Conservation (phyloP, 2,329 filamentous ascomycete genomes). For the Penicillium oxalicum region DNA sequence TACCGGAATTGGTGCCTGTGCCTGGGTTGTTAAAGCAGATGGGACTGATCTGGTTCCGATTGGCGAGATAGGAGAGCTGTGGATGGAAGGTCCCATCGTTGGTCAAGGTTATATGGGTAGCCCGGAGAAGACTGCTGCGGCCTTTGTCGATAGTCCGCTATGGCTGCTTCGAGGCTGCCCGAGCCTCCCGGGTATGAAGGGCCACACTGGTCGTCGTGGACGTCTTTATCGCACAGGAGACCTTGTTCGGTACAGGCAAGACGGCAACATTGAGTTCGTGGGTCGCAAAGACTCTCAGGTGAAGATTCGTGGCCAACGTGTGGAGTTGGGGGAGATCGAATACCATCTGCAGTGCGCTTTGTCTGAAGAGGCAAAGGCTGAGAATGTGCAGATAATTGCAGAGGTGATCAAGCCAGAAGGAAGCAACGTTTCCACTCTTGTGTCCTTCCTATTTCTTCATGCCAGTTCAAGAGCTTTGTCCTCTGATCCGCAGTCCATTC, state of each 20-base stretch:
- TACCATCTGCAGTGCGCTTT: background rate
- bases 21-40: constrained; percentile 8
- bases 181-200: too few species aligned
- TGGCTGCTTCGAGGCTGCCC: constrained; percentile 37
- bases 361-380: background rate
- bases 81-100: constrained; percentile 33
- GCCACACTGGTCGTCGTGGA: too few species aligned
- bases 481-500: too few species aligned
- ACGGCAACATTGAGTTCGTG: constrained; percentile 5
- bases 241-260: constrained; percentile 37
- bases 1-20: background rate
- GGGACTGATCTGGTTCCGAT: constrained; percentile 28
- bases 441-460: too few species aligned
- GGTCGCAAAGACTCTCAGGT: constrained; percentile 4
- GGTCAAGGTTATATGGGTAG: constrained; percentile 27
- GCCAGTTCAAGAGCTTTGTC: too few species aligned
- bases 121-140: constrained; percentile 19
- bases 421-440: background rate
- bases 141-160: constrained; percentile 21
- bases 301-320: constrained; percentile 10
- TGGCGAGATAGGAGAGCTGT: constrained; percentile 43
- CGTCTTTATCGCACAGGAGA: constrained; percentile 10
- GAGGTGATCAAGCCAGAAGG: background rate
- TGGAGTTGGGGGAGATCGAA: constrained; percentile 10
- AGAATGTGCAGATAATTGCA: background rate